Conservation (phyloP, 352 stramenopile genomes). For the Phytophthora cryptogea region DNA sequence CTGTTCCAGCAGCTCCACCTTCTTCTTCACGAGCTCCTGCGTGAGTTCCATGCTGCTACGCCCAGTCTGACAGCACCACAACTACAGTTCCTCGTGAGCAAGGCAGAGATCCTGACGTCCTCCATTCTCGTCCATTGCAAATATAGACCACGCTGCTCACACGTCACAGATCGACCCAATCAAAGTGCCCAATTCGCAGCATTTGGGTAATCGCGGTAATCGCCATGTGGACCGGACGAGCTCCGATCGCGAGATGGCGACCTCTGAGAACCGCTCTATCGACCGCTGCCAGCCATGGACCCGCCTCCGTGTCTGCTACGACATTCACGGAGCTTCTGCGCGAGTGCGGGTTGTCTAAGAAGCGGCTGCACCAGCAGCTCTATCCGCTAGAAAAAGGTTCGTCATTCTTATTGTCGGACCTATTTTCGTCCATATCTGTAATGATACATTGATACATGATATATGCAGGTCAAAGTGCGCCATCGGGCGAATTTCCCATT, state of each 20-base stretch:
- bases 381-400: constrained; percentile 38
- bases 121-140: constrained; percentile 5
- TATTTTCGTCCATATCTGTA: constrained; percentile 10
- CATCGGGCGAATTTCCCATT: constrained; percentile 49
- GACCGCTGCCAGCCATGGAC: not conserved
- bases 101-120: constrained; percentile 7
- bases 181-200: not conserved
- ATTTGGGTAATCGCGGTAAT: not conserved
- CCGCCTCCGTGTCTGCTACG: constrained; percentile 30
- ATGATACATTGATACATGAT: not conserved
- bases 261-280: constrained; percentile 1
- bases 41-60: constrained; percentile 33
- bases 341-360: constrained; percentile 45
- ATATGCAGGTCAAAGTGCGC: constrained; percentile 23
- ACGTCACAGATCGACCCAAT: constrained; percentile 3
- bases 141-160: not conserved
- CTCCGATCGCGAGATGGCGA: constrained; percentile 1
- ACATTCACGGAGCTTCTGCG: constrained; percentile 43
- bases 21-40: constrained; percentile 77
- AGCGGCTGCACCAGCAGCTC: constrained; percentile 42
- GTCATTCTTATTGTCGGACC: constrained; percentile 1
- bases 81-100: not conserved
- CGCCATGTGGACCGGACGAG: constrained; percentile 7
- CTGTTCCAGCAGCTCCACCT: constrained; percentile 70
- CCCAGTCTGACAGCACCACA: not conserved